Conservation (phyloP, 306 rosid species). For the Boehmeria nivea region DNA sequence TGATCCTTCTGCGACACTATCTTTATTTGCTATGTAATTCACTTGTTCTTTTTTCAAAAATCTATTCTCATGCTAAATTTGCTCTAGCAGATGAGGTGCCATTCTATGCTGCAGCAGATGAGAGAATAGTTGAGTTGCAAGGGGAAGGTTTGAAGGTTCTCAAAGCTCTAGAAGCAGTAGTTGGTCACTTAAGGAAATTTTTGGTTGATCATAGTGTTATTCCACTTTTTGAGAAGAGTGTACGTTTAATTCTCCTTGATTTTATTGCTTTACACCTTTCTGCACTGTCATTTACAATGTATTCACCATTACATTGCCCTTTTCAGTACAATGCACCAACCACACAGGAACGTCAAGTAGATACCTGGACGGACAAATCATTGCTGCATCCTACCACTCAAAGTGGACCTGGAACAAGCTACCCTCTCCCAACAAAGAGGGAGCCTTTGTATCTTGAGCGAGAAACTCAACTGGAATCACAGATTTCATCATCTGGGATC, state of each 20-base stretch:
- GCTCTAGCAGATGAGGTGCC: constrained; percentile 75
- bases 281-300: neutral
- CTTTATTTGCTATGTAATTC: too few relatives aligned
- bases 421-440: constrained; percentile 51
- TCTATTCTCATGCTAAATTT: too few relatives aligned
- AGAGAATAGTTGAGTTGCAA: constrained; percentile 91
- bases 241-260: constrained; percentile 13
- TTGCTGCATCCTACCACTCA: too few relatives aligned
- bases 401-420: too few relatives aligned
- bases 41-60: too few relatives aligned
- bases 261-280: constrained; percentile 5
- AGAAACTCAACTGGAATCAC: constrained; percentile 68
- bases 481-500: constrained; percentile 54
- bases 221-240: constrained; percentile 92
- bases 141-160: constrained; percentile 89
- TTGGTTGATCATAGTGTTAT: constrained; percentile 91
- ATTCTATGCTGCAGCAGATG: constrained; percentile 75
- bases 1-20: too few relatives aligned
- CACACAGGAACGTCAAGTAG: constrained; percentile 68
- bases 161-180: constrained; percentile 79
- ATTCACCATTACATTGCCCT: constrained; percentile 18
- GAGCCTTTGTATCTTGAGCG: constrained; percentile 65
- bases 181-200: constrained; percentile 87
- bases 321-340: constrained; percentile 46
- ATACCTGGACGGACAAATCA: too few relatives aligned